Conservation (phyloP, 1,284 basidiomycete genomes). For the Fomitopsis schrenkii region DNA sequence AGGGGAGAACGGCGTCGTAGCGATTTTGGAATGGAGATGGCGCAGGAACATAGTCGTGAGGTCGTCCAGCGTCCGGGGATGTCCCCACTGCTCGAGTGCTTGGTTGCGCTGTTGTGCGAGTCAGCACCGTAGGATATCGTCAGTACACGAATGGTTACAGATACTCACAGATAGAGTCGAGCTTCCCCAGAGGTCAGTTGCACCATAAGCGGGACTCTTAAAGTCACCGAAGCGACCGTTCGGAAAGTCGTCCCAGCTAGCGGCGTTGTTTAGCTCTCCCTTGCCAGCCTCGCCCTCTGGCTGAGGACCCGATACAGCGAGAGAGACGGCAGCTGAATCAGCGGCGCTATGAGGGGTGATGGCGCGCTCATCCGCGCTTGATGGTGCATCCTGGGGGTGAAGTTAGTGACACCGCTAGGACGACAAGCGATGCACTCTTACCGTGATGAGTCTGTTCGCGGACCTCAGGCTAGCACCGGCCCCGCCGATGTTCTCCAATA, state of each 20-base stretch:
- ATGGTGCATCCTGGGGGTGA: conserved; percentile 17
- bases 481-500: conserved; percentile 82
- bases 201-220: conserved; percentile 94
- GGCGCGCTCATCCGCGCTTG: conserved; percentile 36
- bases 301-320: conserved; percentile 34
- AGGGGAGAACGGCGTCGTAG: conserved; percentile 89
- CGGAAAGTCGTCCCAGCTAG: conserved; percentile 97
- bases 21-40: conserved; percentile 70
- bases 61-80: conserved; percentile 67
- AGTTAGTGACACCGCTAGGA: not conserved
- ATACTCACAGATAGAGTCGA: conserved; percentile 47
- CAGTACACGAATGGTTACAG: not conserved
- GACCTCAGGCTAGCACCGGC: conserved; percentile 34
- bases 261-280: conserved; percentile 70
- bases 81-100: conserved; percentile 77
- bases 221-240: conserved; percentile 99
- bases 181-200: conserved; percentile 70
- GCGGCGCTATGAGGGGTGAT: conserved; percentile 62
- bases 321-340: conserved; percentile 46
- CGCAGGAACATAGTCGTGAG: conserved; percentile 78
- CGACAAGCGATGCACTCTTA: conserved; percentile 20
- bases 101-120: conserved; percentile 50
- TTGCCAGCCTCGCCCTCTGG: conserved; percentile 56
- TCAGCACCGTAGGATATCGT: not conserved
- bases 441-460: conserved; percentile 69